Evolutionary conservation across 306 rosid species (phyloP), one percentile per base, ranked within the genome.

Genomic region (Pterocarpus santalinus): DNA sequence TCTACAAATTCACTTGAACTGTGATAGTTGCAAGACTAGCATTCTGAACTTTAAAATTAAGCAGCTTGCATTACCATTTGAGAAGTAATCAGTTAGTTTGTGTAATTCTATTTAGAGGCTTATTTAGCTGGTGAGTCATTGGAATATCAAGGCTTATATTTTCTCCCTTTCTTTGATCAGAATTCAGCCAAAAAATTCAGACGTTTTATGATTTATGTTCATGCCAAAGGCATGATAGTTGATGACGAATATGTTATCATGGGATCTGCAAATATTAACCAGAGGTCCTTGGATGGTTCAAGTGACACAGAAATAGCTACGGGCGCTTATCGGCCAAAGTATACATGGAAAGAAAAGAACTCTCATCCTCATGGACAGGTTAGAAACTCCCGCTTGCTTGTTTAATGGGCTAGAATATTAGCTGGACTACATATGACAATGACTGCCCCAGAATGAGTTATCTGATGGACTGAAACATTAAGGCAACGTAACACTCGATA

Each of bases 291-390:
- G 86, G 89, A 88, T 75, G 91, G 91, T 52, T 88, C 89, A 60
- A 83, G 91, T 57, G 91, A 88, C 72, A 88, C 91, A 15, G 87
- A 88, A 83, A 85, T 88, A n/a, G 89, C 87, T 1, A 88, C 83
- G 84, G 91, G 88, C 12, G 87, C 91, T 51, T 88, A 85, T 74
- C 91, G 85, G 81, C 89, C 89, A 69, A 77, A 83, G 3, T 77
- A 83, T 16, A 80, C 91, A 47, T 80, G 86, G 87, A 64, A 76
- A 62, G 64, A 69, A 72, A 83, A 81, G 13, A 81, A 53, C 35
- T 66, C 81, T 58, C 86, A 81, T 74, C 88, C 91, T 4, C 89
- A 10, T 66, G 91, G 91, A 67, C 85, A 88, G 91, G 89, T 88
- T 64, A 77, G 55, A 12, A 75, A n/a, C 57, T 28, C 32, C 28